Evolutionary conservation across 768 basidiomycete species (phyloP).

Genomic region (Mycena metata): DNA sequence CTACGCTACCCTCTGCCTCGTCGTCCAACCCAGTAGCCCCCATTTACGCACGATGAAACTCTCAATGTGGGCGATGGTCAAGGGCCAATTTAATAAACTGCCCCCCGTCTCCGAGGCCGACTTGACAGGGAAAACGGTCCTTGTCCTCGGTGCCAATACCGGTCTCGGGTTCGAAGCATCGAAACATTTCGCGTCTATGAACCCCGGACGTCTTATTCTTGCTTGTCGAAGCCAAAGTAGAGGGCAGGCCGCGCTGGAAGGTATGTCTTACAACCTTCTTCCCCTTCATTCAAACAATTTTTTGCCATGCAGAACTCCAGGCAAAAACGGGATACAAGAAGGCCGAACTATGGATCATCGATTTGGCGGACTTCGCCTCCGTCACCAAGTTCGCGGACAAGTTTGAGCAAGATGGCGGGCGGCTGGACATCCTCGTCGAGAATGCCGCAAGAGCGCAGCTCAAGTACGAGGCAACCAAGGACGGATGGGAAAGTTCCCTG

Average conservation of each 20-base stretch:
- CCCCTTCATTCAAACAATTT: not conserved
- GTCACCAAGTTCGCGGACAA: slow-evolving; percentile 50
- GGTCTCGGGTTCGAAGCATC: slow-evolving; percentile 42
- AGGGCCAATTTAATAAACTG: slow-evolving; percentile 20
- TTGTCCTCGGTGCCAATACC: slow-evolving; percentile 38
- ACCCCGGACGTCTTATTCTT: slow-evolving; percentile 46
- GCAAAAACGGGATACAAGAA: slow-evolving; percentile 35
- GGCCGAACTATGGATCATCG: slow-evolving; percentile 47
- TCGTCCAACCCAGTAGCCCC: not conserved
- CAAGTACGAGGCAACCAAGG: slow-evolving; percentile 39
- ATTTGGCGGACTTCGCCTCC: slow-evolving; percentile 48
- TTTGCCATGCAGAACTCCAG: slow-evolving; percentile 11
- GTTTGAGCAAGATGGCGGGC: slow-evolving; percentile 40
- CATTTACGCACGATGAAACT: slow-evolving; percentile 8
- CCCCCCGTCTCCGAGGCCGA: slow-evolving; percentile 39
- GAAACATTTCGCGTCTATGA: slow-evolving; percentile 30
- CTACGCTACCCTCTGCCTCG: too few species aligned
- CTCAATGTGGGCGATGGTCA: slow-evolving; percentile 12
- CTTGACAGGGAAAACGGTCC: slow-evolving; percentile 35
- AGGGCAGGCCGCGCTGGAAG: slow-evolving; percentile 24
- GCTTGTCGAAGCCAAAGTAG: slow-evolving; percentile 46
- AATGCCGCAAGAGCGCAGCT: slow-evolving; percentile 42
- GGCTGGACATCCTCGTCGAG: slow-evolving; percentile 48
- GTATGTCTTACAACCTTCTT: not conserved
- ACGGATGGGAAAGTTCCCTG: slow-evolving; percentile 51